Evolutionary conservation across 768 basidiomycete species (phyloP).

Genomic region (Amyloporia xantha): DNA sequence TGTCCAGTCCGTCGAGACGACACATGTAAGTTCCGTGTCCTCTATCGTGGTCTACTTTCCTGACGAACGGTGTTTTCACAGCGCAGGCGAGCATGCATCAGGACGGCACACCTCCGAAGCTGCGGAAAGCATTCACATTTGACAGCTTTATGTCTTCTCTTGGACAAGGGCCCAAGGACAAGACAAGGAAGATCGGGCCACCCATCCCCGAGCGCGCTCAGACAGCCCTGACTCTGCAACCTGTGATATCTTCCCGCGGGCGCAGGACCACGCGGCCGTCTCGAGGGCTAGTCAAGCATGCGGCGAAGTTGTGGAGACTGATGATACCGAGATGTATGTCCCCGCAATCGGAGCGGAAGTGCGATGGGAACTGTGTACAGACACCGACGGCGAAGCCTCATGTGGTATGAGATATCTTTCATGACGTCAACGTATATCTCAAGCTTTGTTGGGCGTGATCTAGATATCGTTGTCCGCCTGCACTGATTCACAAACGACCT

Average conservation of each 20-base stretch:
- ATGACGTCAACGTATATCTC: background rate
- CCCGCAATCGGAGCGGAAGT: background rate
- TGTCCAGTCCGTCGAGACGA: background rate
- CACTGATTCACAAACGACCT: slow-evolving; percentile 18
- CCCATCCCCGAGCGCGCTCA: no score
- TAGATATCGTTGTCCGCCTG: slow-evolving; percentile 16
- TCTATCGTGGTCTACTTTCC: background rate
- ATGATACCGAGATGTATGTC: background rate
- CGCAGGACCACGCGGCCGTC: no score
- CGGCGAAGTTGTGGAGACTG: background rate
- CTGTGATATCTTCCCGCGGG: no score
- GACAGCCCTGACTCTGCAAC: no score
- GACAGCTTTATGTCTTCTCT: no score
- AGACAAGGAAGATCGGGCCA: no score
- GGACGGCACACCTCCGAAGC: no score
- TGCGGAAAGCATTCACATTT: background rate
- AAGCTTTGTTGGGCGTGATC: background rate
- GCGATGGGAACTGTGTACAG: background rate
- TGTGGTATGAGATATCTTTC: background rate
- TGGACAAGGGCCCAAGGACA: no score
- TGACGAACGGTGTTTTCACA: no score
- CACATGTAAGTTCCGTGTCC: background rate
- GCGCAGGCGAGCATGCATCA: no score
- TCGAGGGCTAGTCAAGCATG: no score
- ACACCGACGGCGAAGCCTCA: background rate